Conservation (phyloP, 179 eudicot genomes). For the Drosera spatulata region DNA sequence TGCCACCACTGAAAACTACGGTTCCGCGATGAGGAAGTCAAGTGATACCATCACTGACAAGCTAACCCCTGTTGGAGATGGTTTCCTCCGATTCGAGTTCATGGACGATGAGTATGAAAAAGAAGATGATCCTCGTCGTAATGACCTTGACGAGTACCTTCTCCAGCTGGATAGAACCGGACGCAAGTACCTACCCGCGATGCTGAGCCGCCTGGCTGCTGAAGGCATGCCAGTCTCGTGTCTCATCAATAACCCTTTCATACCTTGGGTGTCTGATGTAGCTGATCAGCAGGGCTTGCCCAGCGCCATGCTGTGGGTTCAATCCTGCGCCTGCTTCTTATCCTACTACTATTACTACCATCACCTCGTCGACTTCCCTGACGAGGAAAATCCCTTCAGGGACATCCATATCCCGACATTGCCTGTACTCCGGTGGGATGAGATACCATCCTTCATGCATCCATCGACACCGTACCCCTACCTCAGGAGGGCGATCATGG, state of each 20-base stretch:
- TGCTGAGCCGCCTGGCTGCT: slow-evolving; percentile 25
- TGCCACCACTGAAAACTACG: slow-evolving; percentile 32
- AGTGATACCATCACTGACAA: slow-evolving; percentile 21
- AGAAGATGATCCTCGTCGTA: slow-evolving; percentile 23
- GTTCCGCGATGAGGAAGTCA: slow-evolving; percentile 25
- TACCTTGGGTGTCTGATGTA: slow-evolving; percentile 87
- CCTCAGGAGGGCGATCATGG: slow-evolving; percentile 46
- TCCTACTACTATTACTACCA: slow-evolving; percentile 48
- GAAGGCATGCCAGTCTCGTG: slow-evolving; percentile 55
- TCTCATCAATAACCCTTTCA: slow-evolving; percentile 64
- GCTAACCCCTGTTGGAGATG: slow-evolving; percentile 44
- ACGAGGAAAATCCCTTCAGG: slow-evolving; percentile 29
- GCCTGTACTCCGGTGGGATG: slow-evolving; percentile 62
- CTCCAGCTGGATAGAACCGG: slow-evolving; percentile 46
- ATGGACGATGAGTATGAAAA: slow-evolving; percentile 49
- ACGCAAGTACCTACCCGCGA: slow-evolving; percentile 24
- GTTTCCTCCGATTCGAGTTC: slow-evolving; percentile 59
- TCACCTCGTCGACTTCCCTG: slow-evolving; percentile 40
- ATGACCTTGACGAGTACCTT: slow-evolving; percentile 40
- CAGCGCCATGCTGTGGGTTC: slow-evolving; percentile 76
- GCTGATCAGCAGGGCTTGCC: slow-evolving; percentile 49
- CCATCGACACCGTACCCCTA: slow-evolving; percentile 56
- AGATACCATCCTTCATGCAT: slow-evolving; percentile 65
- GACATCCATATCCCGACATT: slow-evolving; percentile 47
- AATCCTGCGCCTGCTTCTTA: slow-evolving; percentile 58